phyloP scores from a whole-genome alignment of 2,329 filamentous ascomycete genomes.

The Fusarium brevicatenulatum region DNA sequence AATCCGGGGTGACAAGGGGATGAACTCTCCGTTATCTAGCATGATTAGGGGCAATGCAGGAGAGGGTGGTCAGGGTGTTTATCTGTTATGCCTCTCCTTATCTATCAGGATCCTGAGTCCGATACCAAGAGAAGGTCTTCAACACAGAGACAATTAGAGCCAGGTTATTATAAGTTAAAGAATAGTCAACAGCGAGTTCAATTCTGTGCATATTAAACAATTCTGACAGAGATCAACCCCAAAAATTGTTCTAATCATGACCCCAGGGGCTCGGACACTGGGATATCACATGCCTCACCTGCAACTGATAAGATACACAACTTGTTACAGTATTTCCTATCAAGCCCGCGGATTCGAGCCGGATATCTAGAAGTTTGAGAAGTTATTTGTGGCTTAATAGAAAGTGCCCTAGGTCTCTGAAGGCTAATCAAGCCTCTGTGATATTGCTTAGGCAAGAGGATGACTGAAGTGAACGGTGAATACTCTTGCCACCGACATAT shows the following conservation, averaged over 20 bases:
- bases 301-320: slow-evolving; percentile 3
- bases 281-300: neutral
- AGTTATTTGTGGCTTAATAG: neutral
- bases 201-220: neutral
- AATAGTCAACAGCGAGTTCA: neutral
- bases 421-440: neutral
- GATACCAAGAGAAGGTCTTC: neutral
- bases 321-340: neutral
- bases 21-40: slow-evolving; percentile 27
- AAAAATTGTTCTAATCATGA: neutral
- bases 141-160: neutral
- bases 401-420: neutral
- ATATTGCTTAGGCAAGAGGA: neutral
- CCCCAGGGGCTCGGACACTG: neutral
- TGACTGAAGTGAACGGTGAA: neutral
- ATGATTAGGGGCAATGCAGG: neutral
- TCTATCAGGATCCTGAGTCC: neutral
- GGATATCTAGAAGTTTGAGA: neutral
- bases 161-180: neutral
- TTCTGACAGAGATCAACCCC: neutral
- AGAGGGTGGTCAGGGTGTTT: slow-evolving; percentile 23
- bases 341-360: neutral
- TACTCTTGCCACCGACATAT: neutral
- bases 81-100: slow-evolving; percentile 29
- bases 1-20: slow-evolving; percentile 28